Percentiles rank a stretch among this genome's conserved stretches.
Evolutionary conservation across 176 grass and related monocot genomes (phyloP).

Genomic region (Oryza coarctata): DNA sequence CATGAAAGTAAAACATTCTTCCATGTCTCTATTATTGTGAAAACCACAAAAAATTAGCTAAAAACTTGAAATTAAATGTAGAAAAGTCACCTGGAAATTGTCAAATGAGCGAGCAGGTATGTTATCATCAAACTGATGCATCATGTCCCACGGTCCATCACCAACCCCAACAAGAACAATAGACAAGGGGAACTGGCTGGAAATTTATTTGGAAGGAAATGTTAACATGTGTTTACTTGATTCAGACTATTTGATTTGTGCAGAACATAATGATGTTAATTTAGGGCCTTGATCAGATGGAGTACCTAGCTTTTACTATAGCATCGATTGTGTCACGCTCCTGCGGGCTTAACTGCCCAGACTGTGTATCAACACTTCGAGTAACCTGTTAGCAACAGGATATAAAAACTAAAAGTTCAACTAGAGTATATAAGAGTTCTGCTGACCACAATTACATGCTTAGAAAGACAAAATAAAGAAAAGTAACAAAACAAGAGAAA

Average conservation of each 20-base stretch:
- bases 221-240: neutral
- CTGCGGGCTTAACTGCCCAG: constrained; percentile 87
- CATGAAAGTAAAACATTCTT: constrained; percentile 37
- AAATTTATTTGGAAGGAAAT: constrained; percentile 29
- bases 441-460: neutral
- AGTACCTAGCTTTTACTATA: constrained; percentile 96
- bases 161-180: constrained; percentile 98
- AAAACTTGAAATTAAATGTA: constrained; percentile 20
- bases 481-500: constrained; percentile 1
- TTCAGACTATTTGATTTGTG: neutral
- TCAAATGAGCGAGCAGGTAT: constrained; percentile 94
- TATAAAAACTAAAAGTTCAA: neutral
- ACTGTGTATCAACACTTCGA: constrained; percentile 86
- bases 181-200: constrained; percentile 77
- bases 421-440: neutral
- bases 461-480: neutral
- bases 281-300: constrained; percentile 3
- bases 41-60: constrained; percentile 1
- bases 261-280: constrained; percentile 20
- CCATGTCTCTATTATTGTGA: neutral
- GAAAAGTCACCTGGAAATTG: constrained; percentile 80
- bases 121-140: constrained; percentile 97
- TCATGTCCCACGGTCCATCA: constrained; percentile 99
- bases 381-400: constrained; percentile 59
- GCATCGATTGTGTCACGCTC: constrained; percentile 85